phyloP scores from a whole-genome alignment of 2,329 filamentous ascomycete species.

The Diaporthe sp. region DNA sequence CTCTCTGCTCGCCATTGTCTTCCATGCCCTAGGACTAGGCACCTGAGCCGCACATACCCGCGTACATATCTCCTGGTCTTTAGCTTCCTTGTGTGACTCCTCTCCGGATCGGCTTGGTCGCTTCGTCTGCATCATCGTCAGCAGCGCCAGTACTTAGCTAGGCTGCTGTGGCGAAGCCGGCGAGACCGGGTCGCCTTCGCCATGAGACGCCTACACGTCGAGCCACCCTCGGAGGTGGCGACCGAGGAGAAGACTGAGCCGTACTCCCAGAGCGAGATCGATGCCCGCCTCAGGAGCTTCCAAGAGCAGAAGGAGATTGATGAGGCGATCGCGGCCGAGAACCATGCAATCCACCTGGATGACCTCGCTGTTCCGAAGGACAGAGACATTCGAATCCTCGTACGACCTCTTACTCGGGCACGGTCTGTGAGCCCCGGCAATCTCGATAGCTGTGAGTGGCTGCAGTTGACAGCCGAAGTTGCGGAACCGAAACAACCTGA shows the following conservation, averaged over 20 bases:
- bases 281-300: slow-evolving; percentile 62
- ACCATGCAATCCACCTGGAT: slow-evolving; percentile 67
- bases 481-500: slow-evolving; percentile 65
- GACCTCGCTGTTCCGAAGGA: slow-evolving; percentile 59
- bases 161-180: slow-evolving; percentile 34
- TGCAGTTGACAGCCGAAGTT: slow-evolving; percentile 68
- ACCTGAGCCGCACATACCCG: slow-evolving; percentile 24
- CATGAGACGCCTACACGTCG: slow-evolving; percentile 63
- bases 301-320: slow-evolving; percentile 59
- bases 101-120: slow-evolving; percentile 19
- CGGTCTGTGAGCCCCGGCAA: slow-evolving; percentile 70
- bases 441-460: slow-evolving; percentile 68
- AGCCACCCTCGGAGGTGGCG: slow-evolving; percentile 42
- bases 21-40: slow-evolving; percentile 19
- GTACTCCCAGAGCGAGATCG: slow-evolving; percentile 69
- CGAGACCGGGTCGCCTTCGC: slow-evolving; percentile 42
- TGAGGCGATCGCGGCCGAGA: slow-evolving; percentile 49
- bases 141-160: slow-evolving; percentile 21
- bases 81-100: slow-evolving; percentile 41
- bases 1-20: neutral
- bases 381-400: slow-evolving; percentile 69
- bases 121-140: slow-evolving; percentile 27
- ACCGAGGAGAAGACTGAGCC: slow-evolving; percentile 69
- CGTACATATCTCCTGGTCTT: slow-evolving; percentile 34
- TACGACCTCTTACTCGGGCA: slow-evolving; percentile 66